Conservation (phyloP, 2,329 filamentous ascomycete genomes). For the Trichoderma atroviride region DNA sequence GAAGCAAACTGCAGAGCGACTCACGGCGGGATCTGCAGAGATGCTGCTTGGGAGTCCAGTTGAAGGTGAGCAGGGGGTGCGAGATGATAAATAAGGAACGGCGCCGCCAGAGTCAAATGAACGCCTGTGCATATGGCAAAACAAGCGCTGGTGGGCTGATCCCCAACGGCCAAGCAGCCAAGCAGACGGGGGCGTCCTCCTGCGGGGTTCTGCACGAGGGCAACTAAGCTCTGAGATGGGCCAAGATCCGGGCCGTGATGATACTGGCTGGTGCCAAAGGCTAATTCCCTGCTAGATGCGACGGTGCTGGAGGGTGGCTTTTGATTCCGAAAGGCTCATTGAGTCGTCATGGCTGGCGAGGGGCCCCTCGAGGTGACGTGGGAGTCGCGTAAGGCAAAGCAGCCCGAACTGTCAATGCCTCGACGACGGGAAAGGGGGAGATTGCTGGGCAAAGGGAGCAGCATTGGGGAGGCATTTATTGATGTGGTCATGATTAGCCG, state of each 20-base stretch:
- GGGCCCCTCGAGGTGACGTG: constrained; percentile 23
- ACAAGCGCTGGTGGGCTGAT: constrained; percentile 8
- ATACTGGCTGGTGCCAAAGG: constrained; percentile 4
- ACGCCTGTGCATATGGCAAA: constrained; percentile 16
- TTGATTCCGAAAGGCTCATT: constrained; percentile 15
- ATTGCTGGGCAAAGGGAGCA: neutral
- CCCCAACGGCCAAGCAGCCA: neutral
- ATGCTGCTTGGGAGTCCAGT: neutral
- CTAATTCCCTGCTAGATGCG: constrained; percentile 6
- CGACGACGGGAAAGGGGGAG: neutral
- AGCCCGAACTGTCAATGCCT: constrained; percentile 10
- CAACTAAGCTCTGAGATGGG: neutral
- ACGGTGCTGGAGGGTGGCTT: constrained; percentile 19
- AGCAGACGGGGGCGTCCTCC: neutral
- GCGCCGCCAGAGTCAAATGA: neutral
- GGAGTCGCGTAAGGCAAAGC: constrained; percentile 23
- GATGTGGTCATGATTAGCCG: neutral
- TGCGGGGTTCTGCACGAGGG: constrained; percentile 16
- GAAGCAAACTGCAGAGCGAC: neutral
- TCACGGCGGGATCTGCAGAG: constrained; percentile 8
- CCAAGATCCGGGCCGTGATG: constrained; percentile 17
- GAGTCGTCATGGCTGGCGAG: constrained; percentile 27
- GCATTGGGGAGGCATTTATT: constrained; percentile 17
- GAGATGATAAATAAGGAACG: constrained; percentile 3
- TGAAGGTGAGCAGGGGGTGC: neutral